Conservation (phyloP, 257 asterid species). For the Forsythia suspensa region DNA sequence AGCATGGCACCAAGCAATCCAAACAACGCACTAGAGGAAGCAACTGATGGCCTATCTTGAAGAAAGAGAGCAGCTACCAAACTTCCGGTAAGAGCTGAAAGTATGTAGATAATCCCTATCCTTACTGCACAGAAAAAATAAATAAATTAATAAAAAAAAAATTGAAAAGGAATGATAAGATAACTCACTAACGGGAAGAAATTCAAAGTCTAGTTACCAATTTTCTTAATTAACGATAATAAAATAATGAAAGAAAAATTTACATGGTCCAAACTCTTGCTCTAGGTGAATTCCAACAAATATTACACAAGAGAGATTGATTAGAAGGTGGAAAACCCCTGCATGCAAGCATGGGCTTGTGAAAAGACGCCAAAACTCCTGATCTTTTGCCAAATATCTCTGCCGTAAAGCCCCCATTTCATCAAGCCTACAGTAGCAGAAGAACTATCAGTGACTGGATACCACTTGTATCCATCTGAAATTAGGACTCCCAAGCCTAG, state of each 20-base stretch:
- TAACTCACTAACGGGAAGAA: not conserved
- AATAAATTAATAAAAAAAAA: no score
- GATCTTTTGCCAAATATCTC: conserved; percentile 45
- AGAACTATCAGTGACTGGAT: not conserved
- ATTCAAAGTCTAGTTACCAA: not conserved
- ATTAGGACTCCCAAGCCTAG: not conserved
- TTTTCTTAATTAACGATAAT: not conserved
- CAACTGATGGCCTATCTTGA: conserved; percentile 76
- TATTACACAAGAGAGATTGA: conserved; percentile 57
- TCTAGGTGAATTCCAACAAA: conserved; percentile 85
- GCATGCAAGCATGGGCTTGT: conserved; percentile 82
- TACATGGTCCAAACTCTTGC: conserved; percentile 93
- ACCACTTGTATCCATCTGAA: not conserved
- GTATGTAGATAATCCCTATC: conserved; percentile 59
- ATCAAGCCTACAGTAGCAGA: conserved; percentile 54
- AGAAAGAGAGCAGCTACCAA: conserved; percentile 67
- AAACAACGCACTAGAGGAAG: conserved; percentile 77
- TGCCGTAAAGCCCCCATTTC: conserved; percentile 72
- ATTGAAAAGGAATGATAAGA: not conserved
- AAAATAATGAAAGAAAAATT: conserved; percentile 14
- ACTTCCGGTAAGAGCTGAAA: conserved; percentile 75
- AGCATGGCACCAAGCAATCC: conserved; percentile 85
- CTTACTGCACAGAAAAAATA: conserved; percentile 50
- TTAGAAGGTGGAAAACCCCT: conserved; percentile 73
- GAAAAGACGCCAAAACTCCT: conserved; percentile 76